Base-by-base conservation (phyloP, 2,329 filamentous ascomycete species). In the Alternaria longipes region DNA sequence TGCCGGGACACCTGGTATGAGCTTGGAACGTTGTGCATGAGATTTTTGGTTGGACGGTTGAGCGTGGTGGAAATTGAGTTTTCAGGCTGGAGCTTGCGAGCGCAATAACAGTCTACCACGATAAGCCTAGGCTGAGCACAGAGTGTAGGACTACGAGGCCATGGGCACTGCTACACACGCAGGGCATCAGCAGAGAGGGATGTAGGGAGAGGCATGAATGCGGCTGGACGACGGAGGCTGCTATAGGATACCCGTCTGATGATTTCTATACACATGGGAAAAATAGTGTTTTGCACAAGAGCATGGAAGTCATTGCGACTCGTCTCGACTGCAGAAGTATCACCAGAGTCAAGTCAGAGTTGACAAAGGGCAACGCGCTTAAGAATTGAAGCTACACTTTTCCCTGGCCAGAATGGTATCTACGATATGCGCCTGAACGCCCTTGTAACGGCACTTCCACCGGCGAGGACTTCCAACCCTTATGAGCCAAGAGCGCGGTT, bases 1-100 rank as follows among this genome's bases (percentile, higher is more conserved):
- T 99, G 69, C 95, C 95, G 12, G 95, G 91, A 73, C 95, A 99
- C 83, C 81, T 99, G 79, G 95, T 94, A 34, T 87, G 76, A 83
- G 60, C 16, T 36, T 34, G 32, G 14, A 11, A 34, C 18, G 14
- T 11, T 20, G 14, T 40, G 45, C 16, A 18, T 22, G 14, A 20
- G 36, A 16, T 30, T 52, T 26, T 41, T 20, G 16, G 50, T 26
- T 41, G 9, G 34, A 52, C 14, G 28, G 22, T n/a, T n/a, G 22
- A 28, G 36, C 20, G 14, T 18, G 11, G 16, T 32, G 22, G 11
- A 26, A 30, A 36, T 38, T 18, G 20, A 26, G 24, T 26, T 34
- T 18, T 38, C 12, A 28, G 34, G 41, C 26, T 34, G 16, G 40
- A 7, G 40, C 20, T 16, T 50, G 14, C 30, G 12, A 38, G 30